Percentiles rank a stretch among this genome's conserved stretches.
Conservation (phyloP, 106 monocot species). For the Dendrobium officinale region DNA sequence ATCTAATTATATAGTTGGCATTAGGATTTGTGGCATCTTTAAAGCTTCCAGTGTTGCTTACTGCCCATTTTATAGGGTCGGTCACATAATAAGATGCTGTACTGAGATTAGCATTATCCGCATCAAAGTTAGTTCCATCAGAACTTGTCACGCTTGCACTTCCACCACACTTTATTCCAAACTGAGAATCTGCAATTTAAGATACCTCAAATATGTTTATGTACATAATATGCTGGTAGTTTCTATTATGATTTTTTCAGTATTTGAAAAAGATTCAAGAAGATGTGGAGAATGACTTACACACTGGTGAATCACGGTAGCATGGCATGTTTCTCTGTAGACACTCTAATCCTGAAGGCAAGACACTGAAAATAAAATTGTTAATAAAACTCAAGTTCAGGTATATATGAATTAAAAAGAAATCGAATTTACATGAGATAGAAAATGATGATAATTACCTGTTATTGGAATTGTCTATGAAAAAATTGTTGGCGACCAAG, state of each 20-base stretch:
- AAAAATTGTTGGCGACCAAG: conserved; percentile 85
- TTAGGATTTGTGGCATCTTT: conserved; percentile 21
- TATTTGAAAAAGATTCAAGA: background rate
- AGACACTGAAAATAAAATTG: conserved; percentile 23
- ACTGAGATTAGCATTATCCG: conserved; percentile 37
- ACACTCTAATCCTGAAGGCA: conserved; percentile 15
- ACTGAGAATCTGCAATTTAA: conserved; percentile 40
- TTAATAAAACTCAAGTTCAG: background rate
- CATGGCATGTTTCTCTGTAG: conserved; percentile 73
- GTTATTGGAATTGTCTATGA: conserved; percentile 16
- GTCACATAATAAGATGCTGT: conserved; percentile 71
- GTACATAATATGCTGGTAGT: too few relatives aligned
- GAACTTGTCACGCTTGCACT: conserved; percentile 33
- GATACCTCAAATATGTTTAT: background rate
- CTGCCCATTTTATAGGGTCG: conserved; percentile 14
- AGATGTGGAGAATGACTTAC: conserved; percentile 27
- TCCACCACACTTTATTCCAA: conserved; percentile 84
- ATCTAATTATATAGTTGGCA: conserved; percentile 28
- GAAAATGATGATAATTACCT: conserved; percentile 9
- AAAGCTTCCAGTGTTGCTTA: conserved; percentile 44
- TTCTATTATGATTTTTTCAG: background rate
- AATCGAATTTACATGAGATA: background rate
- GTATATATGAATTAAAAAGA: background rate
- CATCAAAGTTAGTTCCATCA: conserved; percentile 49
- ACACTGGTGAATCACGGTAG: conserved; percentile 39